Percentiles rank a stretch among this genome's conserved stretches.
Evolutionary conservation across 2,329 filamentous ascomycete species (phyloP).

Genomic region (Alternaria brassicae): DNA sequence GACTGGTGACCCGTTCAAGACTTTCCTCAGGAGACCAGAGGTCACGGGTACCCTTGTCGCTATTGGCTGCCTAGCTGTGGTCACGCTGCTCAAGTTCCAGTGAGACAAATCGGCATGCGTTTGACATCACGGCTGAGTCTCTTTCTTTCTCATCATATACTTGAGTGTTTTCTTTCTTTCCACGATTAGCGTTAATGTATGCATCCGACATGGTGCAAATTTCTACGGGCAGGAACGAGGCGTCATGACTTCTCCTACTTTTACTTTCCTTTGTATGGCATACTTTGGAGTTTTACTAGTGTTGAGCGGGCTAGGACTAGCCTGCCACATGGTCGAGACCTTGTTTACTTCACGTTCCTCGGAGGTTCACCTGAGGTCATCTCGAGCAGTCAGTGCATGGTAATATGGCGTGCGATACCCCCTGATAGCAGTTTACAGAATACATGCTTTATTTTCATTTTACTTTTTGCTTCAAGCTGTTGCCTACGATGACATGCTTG

Average conservation of each 20-base stretch:
- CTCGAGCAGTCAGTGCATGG: neutral
- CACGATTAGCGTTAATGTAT: neutral
- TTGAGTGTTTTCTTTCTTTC: neutral
- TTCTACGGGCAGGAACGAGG: neutral
- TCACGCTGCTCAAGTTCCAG: slow-evolving; percentile 26
- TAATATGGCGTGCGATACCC: neutral
- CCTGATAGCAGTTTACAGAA: neutral
- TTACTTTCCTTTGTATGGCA: neutral
- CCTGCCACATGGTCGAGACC: neutral
- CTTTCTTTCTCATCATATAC: neutral
- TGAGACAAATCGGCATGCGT: neutral
- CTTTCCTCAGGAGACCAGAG: slow-evolving; percentile 32
- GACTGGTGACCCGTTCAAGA: slow-evolving; percentile 9
- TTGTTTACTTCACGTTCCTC: neutral
- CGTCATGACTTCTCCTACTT: neutral
- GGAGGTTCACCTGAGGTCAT: neutral
- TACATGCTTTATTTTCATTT: neutral
- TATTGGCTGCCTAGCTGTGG: slow-evolving; percentile 37
- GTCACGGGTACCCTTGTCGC: slow-evolving; percentile 36
- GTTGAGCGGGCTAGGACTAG: neutral
- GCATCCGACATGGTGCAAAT: neutral
- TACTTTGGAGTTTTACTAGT: neutral
- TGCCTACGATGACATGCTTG: too few species aligned
- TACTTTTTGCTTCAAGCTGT: neutral
- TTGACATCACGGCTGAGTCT: neutral